phyloP scores from a whole-genome alignment of 2,329 filamentous ascomycete genomes.

The Aspergillus nomiae region DNA sequence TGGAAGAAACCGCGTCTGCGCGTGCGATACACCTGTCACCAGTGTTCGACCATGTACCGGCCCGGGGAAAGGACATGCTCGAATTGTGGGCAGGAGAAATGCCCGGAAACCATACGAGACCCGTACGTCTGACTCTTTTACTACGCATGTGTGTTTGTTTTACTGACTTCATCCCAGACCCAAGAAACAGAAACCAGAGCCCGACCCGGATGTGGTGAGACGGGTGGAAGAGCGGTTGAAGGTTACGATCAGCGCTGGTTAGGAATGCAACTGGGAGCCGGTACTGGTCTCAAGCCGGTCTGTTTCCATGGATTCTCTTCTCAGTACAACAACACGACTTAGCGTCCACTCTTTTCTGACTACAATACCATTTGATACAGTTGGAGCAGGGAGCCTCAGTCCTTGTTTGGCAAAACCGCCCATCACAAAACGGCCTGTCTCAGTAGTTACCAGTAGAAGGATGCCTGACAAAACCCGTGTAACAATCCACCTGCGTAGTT shows the following conservation, averaged over 20 bases:
- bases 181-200: conserved; percentile 41
- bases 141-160: not conserved
- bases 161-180: conserved; percentile 31
- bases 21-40: conserved; percentile 46
- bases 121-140: conserved; percentile 35
- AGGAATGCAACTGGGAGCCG: not conserved
- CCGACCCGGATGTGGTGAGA: conserved; percentile 40
- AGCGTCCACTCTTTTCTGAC: not conserved
- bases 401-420: not conserved
- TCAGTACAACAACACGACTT: not conserved
- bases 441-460: not conserved
- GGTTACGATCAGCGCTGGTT: conserved; percentile 18
- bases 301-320: not conserved
- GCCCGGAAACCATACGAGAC: conserved; percentile 43
- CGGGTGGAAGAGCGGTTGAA: conserved; percentile 43
- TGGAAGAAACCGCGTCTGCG: conserved; percentile 40
- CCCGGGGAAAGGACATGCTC: conserved; percentile 36
- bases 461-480: not conserved
- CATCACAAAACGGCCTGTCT: not conserved
- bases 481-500: not conserved
- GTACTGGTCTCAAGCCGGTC: not conserved
- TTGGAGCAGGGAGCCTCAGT: not conserved
- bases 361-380: not conserved
- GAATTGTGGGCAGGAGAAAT: conserved; percentile 45
- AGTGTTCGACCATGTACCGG: conserved; percentile 38